These are phyloP conservation scores for Bigelowiella natans DNA, from an alignment of 78 protist genomes.

Conservation along the genomic window DNA sequence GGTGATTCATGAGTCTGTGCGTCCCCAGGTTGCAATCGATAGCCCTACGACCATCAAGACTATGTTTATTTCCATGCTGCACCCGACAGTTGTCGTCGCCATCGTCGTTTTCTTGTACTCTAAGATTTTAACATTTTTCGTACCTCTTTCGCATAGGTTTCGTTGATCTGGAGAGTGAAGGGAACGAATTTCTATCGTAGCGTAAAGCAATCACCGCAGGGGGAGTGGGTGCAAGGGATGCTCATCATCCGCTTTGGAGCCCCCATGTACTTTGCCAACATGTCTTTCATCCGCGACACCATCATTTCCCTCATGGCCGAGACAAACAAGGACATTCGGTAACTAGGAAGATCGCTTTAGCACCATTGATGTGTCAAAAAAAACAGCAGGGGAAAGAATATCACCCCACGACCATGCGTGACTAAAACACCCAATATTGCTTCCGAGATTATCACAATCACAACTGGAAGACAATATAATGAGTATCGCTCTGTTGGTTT, in stretches of 20 bases:
- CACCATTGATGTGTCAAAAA: too few relatives aligned
- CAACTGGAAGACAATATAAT: too few relatives aligned
- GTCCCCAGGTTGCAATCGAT: neutral
- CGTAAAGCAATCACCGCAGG: neutral
- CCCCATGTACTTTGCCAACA: constrained; percentile 14
- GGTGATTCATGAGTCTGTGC: neutral
- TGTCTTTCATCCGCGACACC: neutral
- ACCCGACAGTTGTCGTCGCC: too few relatives aligned
- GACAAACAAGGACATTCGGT: neutral
- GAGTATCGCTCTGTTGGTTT: too few relatives aligned
- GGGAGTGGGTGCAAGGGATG: constrained; percentile 2
- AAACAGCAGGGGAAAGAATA: too few relatives aligned
- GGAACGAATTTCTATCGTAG: neutral
- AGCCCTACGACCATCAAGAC: neutral
- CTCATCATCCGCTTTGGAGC: constrained; percentile 14
- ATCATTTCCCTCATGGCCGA: neutral
- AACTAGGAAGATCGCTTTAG: too few relatives aligned
- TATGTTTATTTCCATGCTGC: too few relatives aligned
- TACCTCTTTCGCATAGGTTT: neutral
- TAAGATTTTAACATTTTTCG: too few relatives aligned
- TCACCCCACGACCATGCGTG: too few relatives aligned
- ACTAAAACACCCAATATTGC: too few relatives aligned
- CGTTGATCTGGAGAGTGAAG: neutral
- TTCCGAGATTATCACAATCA: too few relatives aligned
- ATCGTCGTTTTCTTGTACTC: too few relatives aligned